These are phyloP conservation scores for Eimeria tenella DNA, from an alignment of 169 alveolate genomes.

Conservation along the genomic window DNA sequence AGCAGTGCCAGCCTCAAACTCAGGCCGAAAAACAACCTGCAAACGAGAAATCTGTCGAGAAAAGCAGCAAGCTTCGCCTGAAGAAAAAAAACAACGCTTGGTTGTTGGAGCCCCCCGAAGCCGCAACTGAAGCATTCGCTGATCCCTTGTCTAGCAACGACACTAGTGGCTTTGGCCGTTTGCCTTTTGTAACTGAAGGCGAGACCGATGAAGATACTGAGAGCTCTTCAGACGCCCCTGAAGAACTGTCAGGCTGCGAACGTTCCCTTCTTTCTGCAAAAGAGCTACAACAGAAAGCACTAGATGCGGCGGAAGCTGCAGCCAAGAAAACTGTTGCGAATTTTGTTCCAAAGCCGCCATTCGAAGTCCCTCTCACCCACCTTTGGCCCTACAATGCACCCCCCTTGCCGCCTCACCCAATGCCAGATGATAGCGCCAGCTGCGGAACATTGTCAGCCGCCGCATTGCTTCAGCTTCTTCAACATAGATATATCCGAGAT, in stretches of 20 bases:
- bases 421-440: conserved; percentile 65
- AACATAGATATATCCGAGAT: conserved; percentile 46
- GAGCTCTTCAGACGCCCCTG: background rate
- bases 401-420: conserved; percentile 66
- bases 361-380: conserved; percentile 49
- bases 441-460: conserved; percentile 63
- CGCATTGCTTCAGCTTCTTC: conserved; percentile 58
- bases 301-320: conserved; percentile 21
- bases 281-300: background rate
- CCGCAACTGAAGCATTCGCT: conserved; percentile 55
- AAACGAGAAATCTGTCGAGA: background rate
- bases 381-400: conserved; percentile 64
- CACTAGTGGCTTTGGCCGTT: background rate
- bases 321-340: background rate
- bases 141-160: conserved; percentile 9
- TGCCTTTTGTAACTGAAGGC: background rate
- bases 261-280: background rate
- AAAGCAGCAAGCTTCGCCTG: background rate
- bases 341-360: background rate
- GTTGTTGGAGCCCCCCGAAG: conserved; percentile 22
- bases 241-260: background rate
- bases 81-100: background rate
- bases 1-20: background rate
- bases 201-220: conserved; percentile 11
- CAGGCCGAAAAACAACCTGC: background rate